A percentile compares a stretch with the other conserved stretches of the same genome.
Conservation (phyloP, 2,329 filamentous ascomycete genomes). For the Apiospora saccharicola region DNA sequence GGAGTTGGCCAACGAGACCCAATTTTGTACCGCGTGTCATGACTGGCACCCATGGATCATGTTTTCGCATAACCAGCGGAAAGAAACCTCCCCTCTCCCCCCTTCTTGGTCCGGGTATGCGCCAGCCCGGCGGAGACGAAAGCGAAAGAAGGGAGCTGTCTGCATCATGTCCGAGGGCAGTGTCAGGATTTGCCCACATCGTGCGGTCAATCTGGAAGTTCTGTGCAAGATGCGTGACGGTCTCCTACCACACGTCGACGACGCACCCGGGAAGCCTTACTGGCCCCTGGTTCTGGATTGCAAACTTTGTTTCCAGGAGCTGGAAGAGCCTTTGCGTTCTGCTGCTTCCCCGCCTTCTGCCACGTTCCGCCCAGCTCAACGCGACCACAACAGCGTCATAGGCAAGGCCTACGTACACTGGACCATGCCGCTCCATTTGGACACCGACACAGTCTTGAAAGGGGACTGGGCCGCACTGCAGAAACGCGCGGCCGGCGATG, state of each 20-base stretch:
- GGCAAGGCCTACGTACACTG: background rate
- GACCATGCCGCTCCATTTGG: background rate
- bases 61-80: background rate
- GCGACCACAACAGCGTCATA: accelerated
- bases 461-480: background rate
- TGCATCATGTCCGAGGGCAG: background rate
- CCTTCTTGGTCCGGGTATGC: too few species aligned
- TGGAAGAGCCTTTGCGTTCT: background rate
- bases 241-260: background rate
- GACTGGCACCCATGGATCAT: background rate
- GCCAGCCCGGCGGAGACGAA: too few species aligned
- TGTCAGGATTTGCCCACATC: background rate
- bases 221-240: background rate
- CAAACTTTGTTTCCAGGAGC: background rate
- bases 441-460: background rate
- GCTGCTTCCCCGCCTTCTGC: background rate
- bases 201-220: background rate
- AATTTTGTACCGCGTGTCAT: background rate
- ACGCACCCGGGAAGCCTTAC: accelerated
- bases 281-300: background rate
- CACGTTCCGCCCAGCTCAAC: background rate
- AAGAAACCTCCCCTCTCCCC: too few species aligned
- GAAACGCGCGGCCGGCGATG: background rate
- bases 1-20: background rate
- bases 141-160: background rate